Evolutionary conservation across 305 asterid genomes (phyloP), one percentile per base, ranked within the genome.

Genomic region (Fraxinus latifolia): DNA sequence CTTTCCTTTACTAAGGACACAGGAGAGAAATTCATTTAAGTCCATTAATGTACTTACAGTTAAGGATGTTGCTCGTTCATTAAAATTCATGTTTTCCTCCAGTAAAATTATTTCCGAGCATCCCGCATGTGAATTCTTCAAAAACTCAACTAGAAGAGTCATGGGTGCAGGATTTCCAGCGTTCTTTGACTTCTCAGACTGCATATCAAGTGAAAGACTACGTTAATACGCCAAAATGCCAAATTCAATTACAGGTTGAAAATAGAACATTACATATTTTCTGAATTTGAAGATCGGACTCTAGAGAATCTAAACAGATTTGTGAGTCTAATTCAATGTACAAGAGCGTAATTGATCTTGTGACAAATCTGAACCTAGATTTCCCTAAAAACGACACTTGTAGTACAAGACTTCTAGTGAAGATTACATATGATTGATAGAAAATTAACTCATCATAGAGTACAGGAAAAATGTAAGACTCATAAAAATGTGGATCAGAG

Each of bases 181-280:
- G 82, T 91, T 93, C 89, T 91, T 95, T 75, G 98, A 95, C 91
- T 93, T 95, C 85, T 91, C 97, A 14, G 98, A 94, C 98, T 93
- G 93, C 89, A 86, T 62, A 82, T 70, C 82, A 65, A 37, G 80
- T 11, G 65, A 75, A 77, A 47, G 83, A 84, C 73, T 74, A 29
- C 4, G 81, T 44, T 27, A 83, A 19, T 39, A 74, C 65, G 65
- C 8, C 34, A 82, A 33, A 39, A 79, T 55, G 17, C 55, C 65
- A 31, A 71, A 76, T 75, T 77, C 17, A 36, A 79, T 76, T 7
- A 33, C 42, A 76, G 62, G 82, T 60, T 83, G 80, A 79, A 36
- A 81, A 81, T 53, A 47, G 68, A 83, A 73, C 82, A 78, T 47
- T 33, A 14, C 21, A 65, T 71, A 76, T 19, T 14, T 68, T 81